Evolutionary conservation across 805 yeast genomes (phyloP).

Genomic region (Komagataella phaffii): DNA sequence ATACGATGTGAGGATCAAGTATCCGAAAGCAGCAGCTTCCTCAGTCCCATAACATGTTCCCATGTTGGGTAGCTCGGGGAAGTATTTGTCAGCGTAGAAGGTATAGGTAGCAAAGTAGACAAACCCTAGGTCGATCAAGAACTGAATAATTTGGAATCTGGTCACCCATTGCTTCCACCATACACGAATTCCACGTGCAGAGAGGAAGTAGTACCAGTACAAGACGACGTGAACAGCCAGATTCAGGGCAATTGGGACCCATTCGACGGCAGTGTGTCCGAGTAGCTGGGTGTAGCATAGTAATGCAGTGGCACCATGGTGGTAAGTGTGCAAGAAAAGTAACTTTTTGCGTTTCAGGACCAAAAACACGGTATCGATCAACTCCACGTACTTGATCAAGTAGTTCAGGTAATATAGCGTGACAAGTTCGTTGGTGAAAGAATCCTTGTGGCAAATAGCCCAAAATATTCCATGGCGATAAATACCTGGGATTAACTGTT

Average conservation of each 20-base stretch:
- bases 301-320: conserved; percentile 96
- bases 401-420: conserved; percentile 84
- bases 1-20: conserved; percentile 77
- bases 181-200: conserved; percentile 86
- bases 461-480: conserved; percentile 64
- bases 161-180: conserved; percentile 99
- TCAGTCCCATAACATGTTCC: conserved; percentile 90
- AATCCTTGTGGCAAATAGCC: conserved; percentile 64
- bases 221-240: conserved; percentile 88
- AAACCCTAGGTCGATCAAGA: conserved; percentile 75
- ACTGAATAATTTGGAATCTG: conserved; percentile 88
- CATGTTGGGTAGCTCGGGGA: conserved; percentile 48
- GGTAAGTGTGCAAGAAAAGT: conserved; percentile 90
- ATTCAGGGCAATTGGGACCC: conserved; percentile 89
- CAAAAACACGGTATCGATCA: conserved; percentile 81
- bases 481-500: conserved; percentile 77
- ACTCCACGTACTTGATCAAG: conserved; percentile 78
- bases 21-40: conserved; percentile 87
- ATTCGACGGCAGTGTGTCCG: conserved; percentile 82
- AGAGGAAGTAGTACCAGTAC: conserved; percentile 95
- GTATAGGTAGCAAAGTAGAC: conserved; percentile 93
- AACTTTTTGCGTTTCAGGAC: conserved; percentile 86
- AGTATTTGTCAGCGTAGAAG: conserved; percentile 66
- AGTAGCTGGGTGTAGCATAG: conserved; percentile 87
- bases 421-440: conserved; percentile 79